phyloP scores from a whole-genome alignment of 805 yeast genomes.

The Myxozyma melibiosi region DNA sequence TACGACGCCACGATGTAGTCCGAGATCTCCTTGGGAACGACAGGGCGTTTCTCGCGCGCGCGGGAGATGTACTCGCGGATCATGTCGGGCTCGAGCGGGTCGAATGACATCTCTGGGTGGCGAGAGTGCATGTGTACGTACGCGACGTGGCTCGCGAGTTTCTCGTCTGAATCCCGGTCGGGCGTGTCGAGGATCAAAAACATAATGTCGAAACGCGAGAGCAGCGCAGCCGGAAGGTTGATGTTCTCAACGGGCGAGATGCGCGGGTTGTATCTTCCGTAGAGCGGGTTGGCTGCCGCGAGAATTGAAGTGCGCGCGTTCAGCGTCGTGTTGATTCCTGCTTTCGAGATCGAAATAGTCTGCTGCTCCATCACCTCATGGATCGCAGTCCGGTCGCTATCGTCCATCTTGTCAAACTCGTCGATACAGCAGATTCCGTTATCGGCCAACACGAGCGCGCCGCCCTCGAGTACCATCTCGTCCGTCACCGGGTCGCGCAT shows the following conservation, averaged over 20 bases:
- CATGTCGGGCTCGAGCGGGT: constrained; percentile 74
- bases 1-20: constrained; percentile 84
- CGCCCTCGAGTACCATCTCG: constrained; percentile 97
- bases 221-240: constrained; percentile 92
- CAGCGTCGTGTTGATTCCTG: constrained; percentile 93
- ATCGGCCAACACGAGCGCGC: constrained; percentile 95
- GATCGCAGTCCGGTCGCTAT: constrained; percentile 92
- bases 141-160: constrained; percentile 90
- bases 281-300: constrained; percentile 98
- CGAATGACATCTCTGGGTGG: constrained; percentile 77
- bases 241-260: constrained; percentile 93
- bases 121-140: constrained; percentile 91
- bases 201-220: constrained; percentile 91
- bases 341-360: constrained; percentile 94
- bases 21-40: constrained; percentile 78
- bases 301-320: constrained; percentile 93
- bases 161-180: constrained; percentile 73
- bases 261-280: constrained; percentile 89
- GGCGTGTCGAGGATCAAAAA: constrained; percentile 87
- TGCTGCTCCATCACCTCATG: constrained; percentile 99
- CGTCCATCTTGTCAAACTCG: constrained; percentile 99
- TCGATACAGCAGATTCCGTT: constrained; percentile 98
- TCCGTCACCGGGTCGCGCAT: constrained; percentile 99
- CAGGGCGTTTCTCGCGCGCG: constrained; percentile 85
- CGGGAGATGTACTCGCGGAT: constrained; percentile 85